Percentiles rank a stretch among this genome's conserved stretches.
Evolutionary conservation across 495 filamentous ascomycete genomes (phyloP).

Genomic region (Xylaria longipes): DNA sequence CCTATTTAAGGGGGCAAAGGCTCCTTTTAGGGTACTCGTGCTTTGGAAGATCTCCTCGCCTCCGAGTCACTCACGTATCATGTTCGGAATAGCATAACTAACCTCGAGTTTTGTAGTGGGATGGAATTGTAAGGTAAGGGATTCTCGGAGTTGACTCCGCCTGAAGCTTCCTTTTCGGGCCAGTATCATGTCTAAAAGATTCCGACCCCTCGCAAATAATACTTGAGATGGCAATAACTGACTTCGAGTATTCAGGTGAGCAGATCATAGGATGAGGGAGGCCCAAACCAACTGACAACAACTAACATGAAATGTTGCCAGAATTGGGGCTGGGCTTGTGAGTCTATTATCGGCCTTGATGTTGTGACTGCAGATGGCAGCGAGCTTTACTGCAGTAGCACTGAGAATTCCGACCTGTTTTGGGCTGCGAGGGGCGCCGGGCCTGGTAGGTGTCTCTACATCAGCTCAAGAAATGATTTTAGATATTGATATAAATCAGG

Average conservation of each 20-base stretch:
- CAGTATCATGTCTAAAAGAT: too few relatives aligned
- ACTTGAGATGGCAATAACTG: too few relatives aligned
- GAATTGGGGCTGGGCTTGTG: constrained; percentile 64
- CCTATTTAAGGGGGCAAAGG: neutral
- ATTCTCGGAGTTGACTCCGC: too few relatives aligned
- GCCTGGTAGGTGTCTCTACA: constrained; percentile 38
- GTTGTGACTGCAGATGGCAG: constrained; percentile 55
- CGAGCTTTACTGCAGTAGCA: constrained; percentile 45
- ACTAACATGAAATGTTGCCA: constrained; percentile 20
- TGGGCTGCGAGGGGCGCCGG: constrained; percentile 60
- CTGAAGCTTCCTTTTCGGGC: too few relatives aligned
- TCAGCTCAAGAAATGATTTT: neutral
- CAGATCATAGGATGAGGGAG: too few relatives aligned
- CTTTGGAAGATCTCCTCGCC: too few relatives aligned
- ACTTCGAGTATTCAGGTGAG: too few relatives aligned
- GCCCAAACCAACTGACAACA: neutral
- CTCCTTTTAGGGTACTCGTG: neutral
- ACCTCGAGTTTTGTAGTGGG: neutral
- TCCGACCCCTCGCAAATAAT: too few relatives aligned
- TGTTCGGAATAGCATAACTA: neutral
- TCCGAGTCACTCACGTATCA: neutral
- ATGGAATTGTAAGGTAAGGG: constrained; percentile 20
- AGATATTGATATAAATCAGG: constrained; percentile 29
- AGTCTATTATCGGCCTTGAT: constrained; percentile 54
- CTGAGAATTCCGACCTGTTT: constrained; percentile 54